phyloP scores from a whole-genome alignment of 2,329 filamentous ascomycete genomes.

The Nigrograna mackinnonii region DNA sequence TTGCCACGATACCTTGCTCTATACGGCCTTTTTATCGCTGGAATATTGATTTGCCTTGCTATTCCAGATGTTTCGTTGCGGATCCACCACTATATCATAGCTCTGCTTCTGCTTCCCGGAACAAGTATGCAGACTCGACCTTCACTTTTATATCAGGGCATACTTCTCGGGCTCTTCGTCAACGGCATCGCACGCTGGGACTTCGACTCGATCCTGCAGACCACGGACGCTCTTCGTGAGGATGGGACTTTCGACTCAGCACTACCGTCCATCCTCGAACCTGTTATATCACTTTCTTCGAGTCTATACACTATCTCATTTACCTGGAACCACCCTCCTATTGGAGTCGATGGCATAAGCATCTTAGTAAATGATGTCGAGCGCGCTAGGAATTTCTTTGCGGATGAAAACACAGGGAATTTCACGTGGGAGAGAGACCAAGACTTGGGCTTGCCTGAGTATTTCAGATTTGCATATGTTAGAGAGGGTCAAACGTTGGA shows the following conservation, averaged over 20 bases:
- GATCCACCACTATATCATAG: constrained; percentile 71
- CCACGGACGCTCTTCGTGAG: constrained; percentile 69
- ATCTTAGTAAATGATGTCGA: constrained; percentile 86
- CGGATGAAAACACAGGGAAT: constrained; percentile 14
- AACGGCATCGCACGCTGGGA: constrained; percentile 42
- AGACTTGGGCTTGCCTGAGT: constrained; percentile 27
- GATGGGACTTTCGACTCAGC: constrained; percentile 57
- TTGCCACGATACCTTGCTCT: constrained; percentile 76
- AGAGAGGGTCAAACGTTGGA: constrained; percentile 29
- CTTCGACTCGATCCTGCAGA: constrained; percentile 72
- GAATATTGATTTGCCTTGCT: constrained; percentile 69
- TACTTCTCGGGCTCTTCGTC: constrained; percentile 39
- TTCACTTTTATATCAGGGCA: constrained; percentile 38
- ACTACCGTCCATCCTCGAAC: constrained; percentile 51
- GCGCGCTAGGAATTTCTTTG: constrained; percentile 32
- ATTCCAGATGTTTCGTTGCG: constrained; percentile 79
- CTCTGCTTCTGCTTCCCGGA: constrained; percentile 37
- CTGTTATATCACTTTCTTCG: background rate
- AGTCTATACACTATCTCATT: constrained; percentile 6
- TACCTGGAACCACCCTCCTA: constrained; percentile 48
- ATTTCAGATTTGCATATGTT: constrained; percentile 40
- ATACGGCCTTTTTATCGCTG: constrained; percentile 69
- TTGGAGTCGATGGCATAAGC: constrained; percentile 70
- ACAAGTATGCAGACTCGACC: constrained; percentile 39
- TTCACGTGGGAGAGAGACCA: constrained; percentile 47